These are phyloP conservation scores for Ceraceosorus bombacis DNA, from an alignment of 1,284 basidiomycete genomes.

Conservation along the genomic window DNA sequence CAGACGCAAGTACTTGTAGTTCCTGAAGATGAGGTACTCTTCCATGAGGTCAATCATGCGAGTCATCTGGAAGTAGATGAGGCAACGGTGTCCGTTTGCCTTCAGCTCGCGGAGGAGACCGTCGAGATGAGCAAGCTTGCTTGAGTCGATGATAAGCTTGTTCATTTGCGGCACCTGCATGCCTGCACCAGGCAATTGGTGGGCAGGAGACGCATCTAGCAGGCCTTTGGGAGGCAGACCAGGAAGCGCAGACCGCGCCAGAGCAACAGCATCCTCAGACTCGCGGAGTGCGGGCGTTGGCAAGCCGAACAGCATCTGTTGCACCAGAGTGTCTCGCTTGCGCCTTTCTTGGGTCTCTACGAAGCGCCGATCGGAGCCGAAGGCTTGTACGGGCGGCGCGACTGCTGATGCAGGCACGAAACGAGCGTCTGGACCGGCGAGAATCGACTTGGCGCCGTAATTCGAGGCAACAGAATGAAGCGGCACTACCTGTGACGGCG, in stretches of 20 bases:
- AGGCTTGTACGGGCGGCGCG: slow-evolving; percentile 71
- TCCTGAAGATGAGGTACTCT: slow-evolving; percentile 93
- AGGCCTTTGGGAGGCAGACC: slow-evolving; percentile 64
- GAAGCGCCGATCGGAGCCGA: slow-evolving; percentile 71
- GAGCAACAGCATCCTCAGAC: slow-evolving; percentile 55
- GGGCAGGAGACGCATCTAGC: slow-evolving; percentile 59
- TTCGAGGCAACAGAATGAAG: slow-evolving; percentile 59
- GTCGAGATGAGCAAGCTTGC: slow-evolving; percentile 88
- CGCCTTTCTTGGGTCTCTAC: slow-evolving; percentile 63
- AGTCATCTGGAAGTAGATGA: slow-evolving; percentile 99
- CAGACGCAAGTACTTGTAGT: slow-evolving; percentile 92
- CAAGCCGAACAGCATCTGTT: slow-evolving; percentile 76
- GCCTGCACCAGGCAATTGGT: slow-evolving; percentile 72
- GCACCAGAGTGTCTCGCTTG: slow-evolving; percentile 57
- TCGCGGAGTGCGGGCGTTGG: slow-evolving; percentile 61
- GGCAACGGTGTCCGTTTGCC: slow-evolving; percentile 81
- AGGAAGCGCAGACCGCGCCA: slow-evolving; percentile 55
- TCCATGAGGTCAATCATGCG: slow-evolving; percentile 99
- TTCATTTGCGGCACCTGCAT: slow-evolving; percentile 95
- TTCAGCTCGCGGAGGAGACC: slow-evolving; percentile 83
- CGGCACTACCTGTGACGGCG: slow-evolving; percentile 43
- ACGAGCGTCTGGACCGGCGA: slow-evolving; percentile 69
- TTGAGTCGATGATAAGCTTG: slow-evolving; percentile 91
- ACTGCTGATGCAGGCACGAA: slow-evolving; percentile 76
- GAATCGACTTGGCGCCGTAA: slow-evolving; percentile 66